Base-by-base conservation (phyloP, 805 yeast genomes). In the Wickerhamiella slavikovae region DNA sequence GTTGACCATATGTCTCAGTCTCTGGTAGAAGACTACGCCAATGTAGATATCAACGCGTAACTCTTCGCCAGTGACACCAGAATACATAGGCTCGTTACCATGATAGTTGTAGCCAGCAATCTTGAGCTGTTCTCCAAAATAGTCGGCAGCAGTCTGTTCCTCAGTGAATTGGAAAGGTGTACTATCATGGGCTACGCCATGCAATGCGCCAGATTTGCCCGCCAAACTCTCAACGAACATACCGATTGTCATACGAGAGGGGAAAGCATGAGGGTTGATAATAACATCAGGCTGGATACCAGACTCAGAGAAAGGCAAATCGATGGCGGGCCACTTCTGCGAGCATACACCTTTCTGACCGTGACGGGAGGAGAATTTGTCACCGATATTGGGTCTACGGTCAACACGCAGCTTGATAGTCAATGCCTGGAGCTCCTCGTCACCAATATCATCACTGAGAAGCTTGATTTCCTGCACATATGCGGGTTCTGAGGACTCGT, bases 161-260 rank as follows among this genome's bases (percentile, higher is more conserved):
- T 89, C 98, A 45, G 68, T 67, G 53, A 85, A 89, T 40, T 66
- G 71, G 93, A 94, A 89, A 27, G 98, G 98, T 1, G 98, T 85
- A 25, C 92, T 70, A 48, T 89, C 96, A 47, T 85, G 96, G 1
- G 96, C 91, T 49, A 83, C 73, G 47, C 98, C 98, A 43, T 89
- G 98, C 45, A 89, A 58, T 5, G 94, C 93, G 52, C 98, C 98
- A 4, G 96, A 89, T 55, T 89, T 89, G 48, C 98, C 98, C n/a
- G 98, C 96, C 33, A 89, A 57, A 31, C 92, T 76, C 57, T 89
- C 98, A 28, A 89, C 95, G 57, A 89, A 89, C 96, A 89, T 89
- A 61, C 98, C 98, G 55, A 89, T 85, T 9, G 98, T 89, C 98
- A 89, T 89, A 63, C 98, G 89, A 28, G 96, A 85, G 43, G 98